Evolutionary conservation across 1,284 basidiomycete genomes (phyloP).

Genomic region (Cryptococcus hybrid): DNA sequence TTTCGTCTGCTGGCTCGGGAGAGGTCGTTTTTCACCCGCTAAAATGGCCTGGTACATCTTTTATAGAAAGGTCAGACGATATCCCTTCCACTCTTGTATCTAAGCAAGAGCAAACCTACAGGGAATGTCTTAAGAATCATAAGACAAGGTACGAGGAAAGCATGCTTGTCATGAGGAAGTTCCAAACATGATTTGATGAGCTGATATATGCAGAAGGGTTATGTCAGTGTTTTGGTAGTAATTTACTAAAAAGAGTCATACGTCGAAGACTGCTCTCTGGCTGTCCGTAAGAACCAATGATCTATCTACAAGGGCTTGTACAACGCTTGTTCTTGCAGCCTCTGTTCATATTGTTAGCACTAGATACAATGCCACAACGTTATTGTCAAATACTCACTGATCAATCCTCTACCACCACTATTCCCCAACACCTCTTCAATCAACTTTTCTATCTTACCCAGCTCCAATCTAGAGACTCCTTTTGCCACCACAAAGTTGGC

Average conservation of each 20-base stretch:
- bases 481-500: conserved; percentile 86
- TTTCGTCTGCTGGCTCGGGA: conserved; percentile 16
- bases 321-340: conserved; percentile 61
- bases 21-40: conserved; percentile 27
- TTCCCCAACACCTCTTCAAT: conserved; percentile 59
- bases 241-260: conserved; percentile 20
- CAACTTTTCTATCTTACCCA: conserved; percentile 59
- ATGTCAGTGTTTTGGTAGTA: not conserved
- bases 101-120: conserved; percentile 44
- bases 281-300: conserved; percentile 54
- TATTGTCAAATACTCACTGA: conserved; percentile 53
- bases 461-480: conserved; percentile 62
- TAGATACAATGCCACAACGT: not conserved
- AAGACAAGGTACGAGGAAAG: conserved; percentile 62
- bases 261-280: conserved; percentile 35
- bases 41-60: conserved; percentile 36
- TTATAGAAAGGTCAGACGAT: not conserved
- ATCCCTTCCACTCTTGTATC: not conserved
- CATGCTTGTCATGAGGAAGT: conserved; percentile 53
- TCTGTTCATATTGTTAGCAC: conserved; percentile 46
- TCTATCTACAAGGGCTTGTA: conserved; percentile 71
- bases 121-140: conserved; percentile 62
- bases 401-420: conserved; percentile 55
- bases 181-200: conserved; percentile 63
- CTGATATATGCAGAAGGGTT: conserved; percentile 45